phyloP scores from a whole-genome alignment of 1,284 basidiomycete species.

The Leucoagaricus sp. region DNA sequence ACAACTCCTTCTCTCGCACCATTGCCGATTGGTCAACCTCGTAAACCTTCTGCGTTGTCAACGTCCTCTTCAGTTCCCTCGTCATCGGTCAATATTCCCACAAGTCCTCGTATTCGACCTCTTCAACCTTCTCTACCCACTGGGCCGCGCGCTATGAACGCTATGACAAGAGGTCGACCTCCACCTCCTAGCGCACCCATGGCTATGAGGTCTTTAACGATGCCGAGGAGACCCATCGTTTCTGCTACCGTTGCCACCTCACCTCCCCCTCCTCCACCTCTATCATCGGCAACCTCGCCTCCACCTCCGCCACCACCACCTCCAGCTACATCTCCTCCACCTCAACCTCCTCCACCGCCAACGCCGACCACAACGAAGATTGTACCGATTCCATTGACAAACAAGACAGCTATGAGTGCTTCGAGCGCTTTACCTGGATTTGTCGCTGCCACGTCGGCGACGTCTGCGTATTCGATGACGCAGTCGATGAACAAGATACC shows the following conservation, averaged over 20 bases:
- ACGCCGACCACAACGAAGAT: neutral
- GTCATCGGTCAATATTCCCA: neutral
- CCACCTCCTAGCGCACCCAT: too few species aligned
- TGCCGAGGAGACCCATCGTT: too few species aligned
- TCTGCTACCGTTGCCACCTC: neutral
- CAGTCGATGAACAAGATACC: neutral
- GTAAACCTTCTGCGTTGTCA: too few species aligned
- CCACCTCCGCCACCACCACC: neutral
- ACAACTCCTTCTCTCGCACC: neutral
- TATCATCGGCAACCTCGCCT: neutral
- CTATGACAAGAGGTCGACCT: too few species aligned
- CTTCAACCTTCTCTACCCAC: too few species aligned
- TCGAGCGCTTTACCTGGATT: neutral
- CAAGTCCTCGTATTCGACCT: neutral
- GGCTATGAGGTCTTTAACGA: too few species aligned
- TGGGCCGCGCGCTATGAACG: too few species aligned
- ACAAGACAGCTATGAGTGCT: too few species aligned
- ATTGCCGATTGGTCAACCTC: too few species aligned
- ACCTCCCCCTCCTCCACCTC: neutral
- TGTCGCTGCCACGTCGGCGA: neutral
- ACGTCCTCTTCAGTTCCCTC: neutral
- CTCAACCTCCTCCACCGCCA: conserved; percentile 5
- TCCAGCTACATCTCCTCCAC: conserved; percentile 4
- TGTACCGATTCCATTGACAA: neutral
- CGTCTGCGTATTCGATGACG: neutral